Evolutionary conservation across 345 rosid species (phyloP), one percentile per base, ranked within the genome.

Genomic region (Salix suchowensis): DNA sequence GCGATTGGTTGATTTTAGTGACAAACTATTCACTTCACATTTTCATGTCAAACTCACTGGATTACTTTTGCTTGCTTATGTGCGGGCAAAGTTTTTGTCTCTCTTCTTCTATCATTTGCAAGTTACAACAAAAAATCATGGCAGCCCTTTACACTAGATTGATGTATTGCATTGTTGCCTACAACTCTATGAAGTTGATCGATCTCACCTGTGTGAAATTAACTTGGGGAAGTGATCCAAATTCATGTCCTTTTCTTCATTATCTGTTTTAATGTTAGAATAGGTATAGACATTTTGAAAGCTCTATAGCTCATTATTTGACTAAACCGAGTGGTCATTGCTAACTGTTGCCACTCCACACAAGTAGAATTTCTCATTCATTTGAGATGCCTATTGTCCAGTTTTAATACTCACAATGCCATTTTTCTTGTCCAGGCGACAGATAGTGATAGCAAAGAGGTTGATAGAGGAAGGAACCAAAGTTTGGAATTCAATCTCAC

Each of bases 391-490:
- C 61, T 67, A 6, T 65, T 68, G 28, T 58, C 62, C 23, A 58
- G 62, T 58, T 58, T 58, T 58, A 55, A 55, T 55, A 55, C 28
- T 55, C 28, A 55, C 12, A 9, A 11, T n/a, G n/a, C 62, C 28
- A n/a, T 58, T 28, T 30, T 71, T 62, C 44, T 64, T 34, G 61
- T 81, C 30, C 86, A 96, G 99, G 85, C 85, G 75, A 78, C 98
- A 92, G 82, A 88, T 93, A 81, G 84, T 83, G 74, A 85, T 90
- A 78, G 90, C 92, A 71, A 96, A 86, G 85, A 83, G 85, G 73
- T 77, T 96, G 91, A 96, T 96, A 81, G 94, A 85, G 69, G 98
- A 96, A 82, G 99, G 99, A 82, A 91, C 92, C 66, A 90, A 79
- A 81, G 87, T 89, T 6, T 96, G 99, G 98, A 89, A 84, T 78